Conservation (phyloP, 1,139 yeast genomes). For the Pichia terricola region DNA sequence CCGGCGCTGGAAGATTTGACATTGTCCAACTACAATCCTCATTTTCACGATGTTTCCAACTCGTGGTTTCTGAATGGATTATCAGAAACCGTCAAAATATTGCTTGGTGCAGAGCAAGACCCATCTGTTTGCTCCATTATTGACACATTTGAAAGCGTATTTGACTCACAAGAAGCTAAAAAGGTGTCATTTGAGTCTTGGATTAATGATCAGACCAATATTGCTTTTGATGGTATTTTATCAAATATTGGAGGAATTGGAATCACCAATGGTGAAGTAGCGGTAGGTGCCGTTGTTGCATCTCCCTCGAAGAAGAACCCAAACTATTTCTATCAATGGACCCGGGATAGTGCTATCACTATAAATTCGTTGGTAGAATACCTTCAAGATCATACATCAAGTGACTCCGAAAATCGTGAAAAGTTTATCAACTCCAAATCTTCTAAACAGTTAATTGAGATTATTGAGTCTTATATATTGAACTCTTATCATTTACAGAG, state of each 20-base stretch:
- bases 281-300: slow-evolving; percentile 71
- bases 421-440: slow-evolving; percentile 18
- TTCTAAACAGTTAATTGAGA: slow-evolving; percentile 20
- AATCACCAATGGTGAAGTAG: slow-evolving; percentile 30
- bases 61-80: too few species aligned
- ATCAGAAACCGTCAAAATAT: too few species aligned
- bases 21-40: too few species aligned
- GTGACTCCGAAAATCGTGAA: slow-evolving; percentile 16
- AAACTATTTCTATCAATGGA: slow-evolving; percentile 84
- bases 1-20: too few species aligned
- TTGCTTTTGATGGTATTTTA: slow-evolving; percentile 46
- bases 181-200: slow-evolving; percentile 43
- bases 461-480: slow-evolving; percentile 52
- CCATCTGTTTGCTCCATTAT: too few species aligned
- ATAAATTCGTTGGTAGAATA: slow-evolving; percentile 53
- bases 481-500: slow-evolving; percentile 56
- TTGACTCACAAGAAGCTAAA: neutral
- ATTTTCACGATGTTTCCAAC: too few species aligned
- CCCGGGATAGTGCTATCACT: slow-evolving; percentile 81
- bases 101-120: too few species aligned
- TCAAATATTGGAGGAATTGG: slow-evolving; percentile 54
- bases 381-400: slow-evolving; percentile 31
- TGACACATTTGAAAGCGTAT: neutral
- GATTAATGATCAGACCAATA: slow-evolving; percentile 41
- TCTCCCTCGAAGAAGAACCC: slow-evolving; percentile 66